Percentiles rank a stretch among this genome's conserved stretches.
These are phyloP conservation scores for Penicillium atrosanguineum DNA, from an alignment of 495 filamentous ascomycete genomes.

Conservation along the genomic window DNA sequence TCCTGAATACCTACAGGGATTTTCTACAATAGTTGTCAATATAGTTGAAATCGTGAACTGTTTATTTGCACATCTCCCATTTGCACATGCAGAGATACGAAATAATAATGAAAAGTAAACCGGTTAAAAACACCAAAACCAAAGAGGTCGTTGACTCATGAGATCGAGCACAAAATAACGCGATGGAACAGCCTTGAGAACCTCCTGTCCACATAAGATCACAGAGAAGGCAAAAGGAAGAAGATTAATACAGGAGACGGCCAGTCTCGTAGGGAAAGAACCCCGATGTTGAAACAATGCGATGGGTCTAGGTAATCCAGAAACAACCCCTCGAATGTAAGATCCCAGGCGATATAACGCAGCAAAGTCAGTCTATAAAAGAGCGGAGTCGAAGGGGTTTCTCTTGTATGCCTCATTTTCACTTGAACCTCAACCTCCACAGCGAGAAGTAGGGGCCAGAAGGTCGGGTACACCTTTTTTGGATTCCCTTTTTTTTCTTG, in stretches of 20 bases:
- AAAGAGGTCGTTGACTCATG: constrained; percentile 20
- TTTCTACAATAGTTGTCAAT: background rate
- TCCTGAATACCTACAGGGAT: background rate
- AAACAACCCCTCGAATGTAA: constrained; percentile 4
- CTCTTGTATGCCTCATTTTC: background rate
- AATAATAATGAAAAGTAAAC: constrained; percentile 10
- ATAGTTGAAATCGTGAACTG: constrained; percentile 5
- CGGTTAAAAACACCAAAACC: constrained; percentile 14
- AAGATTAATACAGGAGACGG: constrained; percentile 27
- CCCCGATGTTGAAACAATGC: constrained; percentile 9
- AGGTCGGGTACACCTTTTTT: background rate
- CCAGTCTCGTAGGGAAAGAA: background rate
- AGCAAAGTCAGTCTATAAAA: constrained; percentile 18
- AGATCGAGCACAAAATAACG: constrained; percentile 1
- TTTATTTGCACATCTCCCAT: constrained; percentile 25
- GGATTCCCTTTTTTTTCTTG: background rate
- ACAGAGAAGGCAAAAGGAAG: constrained; percentile 8
- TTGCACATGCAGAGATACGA: constrained; percentile 15
- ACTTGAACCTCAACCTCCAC: background rate
- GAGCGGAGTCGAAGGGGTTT: constrained; percentile 6
- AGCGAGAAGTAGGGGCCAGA: background rate
- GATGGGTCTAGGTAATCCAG: constrained; percentile 21
- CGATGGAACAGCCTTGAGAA: constrained; percentile 4
- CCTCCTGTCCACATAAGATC: constrained; percentile 9
- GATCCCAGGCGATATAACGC: background rate